A percentile compares a stretch with the other conserved stretches of the same genome.
Evolutionary conservation across 139 green algal genomes (phyloP).

Genomic region (Chlorella vulgaris): DNA sequence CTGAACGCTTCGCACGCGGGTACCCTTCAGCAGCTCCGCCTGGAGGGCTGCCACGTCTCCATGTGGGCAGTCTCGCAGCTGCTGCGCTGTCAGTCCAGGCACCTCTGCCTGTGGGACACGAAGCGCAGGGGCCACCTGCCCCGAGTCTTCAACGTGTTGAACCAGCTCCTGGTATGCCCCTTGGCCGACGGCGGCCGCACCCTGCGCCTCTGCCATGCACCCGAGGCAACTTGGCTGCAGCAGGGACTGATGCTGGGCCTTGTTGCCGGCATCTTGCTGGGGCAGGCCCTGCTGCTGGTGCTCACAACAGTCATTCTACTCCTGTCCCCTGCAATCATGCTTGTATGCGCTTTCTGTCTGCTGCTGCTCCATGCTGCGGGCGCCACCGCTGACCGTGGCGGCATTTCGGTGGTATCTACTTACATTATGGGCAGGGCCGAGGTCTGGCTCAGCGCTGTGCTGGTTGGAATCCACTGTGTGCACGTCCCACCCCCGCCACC

Average conservation of each 20-base stretch:
- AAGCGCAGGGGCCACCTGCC: constrained; percentile 3
- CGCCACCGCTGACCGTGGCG: too few species aligned
- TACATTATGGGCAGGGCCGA: too few species aligned
- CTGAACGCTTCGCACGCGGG: neutral
- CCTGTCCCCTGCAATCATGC: neutral
- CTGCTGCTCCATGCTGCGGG: neutral
- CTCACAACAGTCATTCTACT: neutral
- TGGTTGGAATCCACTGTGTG: too few species aligned
- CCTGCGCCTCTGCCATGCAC: constrained; percentile 1
- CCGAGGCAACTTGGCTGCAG: neutral
- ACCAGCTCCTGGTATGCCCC: constrained; percentile 5
- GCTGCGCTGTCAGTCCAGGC: neutral
- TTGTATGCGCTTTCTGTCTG: neutral
- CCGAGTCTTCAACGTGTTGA: neutral
- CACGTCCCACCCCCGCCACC: too few species aligned
- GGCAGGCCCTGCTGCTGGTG: neutral
- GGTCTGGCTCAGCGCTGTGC: too few species aligned
- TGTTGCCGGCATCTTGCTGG: neutral
- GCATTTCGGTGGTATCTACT: too few species aligned
- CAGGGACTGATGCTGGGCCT: neutral
- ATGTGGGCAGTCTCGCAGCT: neutral
- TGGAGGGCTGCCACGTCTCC: constrained; percentile 17
- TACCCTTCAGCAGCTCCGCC: neutral
- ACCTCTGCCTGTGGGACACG: neutral
- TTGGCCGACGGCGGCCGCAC: neutral